Evolutionary conservation across 2,329 filamentous ascomycete genomes (phyloP).

Genomic region (Rhytidhysteron rufulum): DNA sequence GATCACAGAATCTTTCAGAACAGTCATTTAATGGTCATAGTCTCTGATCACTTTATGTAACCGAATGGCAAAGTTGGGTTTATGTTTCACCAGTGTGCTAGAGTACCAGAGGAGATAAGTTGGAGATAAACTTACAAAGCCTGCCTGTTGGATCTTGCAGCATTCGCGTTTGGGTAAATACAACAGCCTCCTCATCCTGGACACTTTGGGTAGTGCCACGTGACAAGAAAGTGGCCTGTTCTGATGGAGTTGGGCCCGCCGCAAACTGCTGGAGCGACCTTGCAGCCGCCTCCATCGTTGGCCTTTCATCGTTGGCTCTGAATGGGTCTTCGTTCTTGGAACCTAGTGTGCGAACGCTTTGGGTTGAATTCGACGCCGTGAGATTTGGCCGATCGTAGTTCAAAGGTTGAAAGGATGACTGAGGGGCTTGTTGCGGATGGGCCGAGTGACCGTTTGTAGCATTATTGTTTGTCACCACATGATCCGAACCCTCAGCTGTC

Average conservation of each 20-base stretch:
- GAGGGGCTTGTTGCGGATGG: conserved; percentile 16
- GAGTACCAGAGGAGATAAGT: background rate
- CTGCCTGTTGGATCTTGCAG: conserved; percentile 57
- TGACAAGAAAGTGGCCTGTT: conserved; percentile 22
- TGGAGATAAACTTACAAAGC: conserved; percentile 44
- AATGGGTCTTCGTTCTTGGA: conserved; percentile 20
- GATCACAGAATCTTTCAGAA: too few species aligned
- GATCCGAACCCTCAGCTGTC: conserved; percentile 15
- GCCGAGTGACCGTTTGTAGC: conserved; percentile 18
- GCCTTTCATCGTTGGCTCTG: conserved; percentile 15
- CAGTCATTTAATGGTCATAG: too few species aligned
- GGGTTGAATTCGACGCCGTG: conserved; percentile 7
- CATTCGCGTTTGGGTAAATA: conserved; percentile 56
- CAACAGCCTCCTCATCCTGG: conserved; percentile 54
- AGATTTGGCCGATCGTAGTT: background rate
- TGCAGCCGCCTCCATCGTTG: conserved; percentile 21
- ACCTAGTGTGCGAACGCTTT: conserved; percentile 3
- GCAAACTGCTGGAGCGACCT: conserved; percentile 21
- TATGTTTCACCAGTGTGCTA: too few species aligned
- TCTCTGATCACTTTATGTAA: too few species aligned
- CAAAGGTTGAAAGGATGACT: conserved; percentile 14
- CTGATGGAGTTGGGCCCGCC: conserved; percentile 15
- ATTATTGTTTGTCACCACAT: conserved; percentile 18
- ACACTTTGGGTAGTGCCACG: conserved; percentile 38
- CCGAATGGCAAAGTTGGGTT: too few species aligned